A percentile compares a stretch with the other conserved stretches of the same genome.
Conservation (phyloP, 2,329 filamentous ascomycete species). For the Monosporascus sp. region DNA sequence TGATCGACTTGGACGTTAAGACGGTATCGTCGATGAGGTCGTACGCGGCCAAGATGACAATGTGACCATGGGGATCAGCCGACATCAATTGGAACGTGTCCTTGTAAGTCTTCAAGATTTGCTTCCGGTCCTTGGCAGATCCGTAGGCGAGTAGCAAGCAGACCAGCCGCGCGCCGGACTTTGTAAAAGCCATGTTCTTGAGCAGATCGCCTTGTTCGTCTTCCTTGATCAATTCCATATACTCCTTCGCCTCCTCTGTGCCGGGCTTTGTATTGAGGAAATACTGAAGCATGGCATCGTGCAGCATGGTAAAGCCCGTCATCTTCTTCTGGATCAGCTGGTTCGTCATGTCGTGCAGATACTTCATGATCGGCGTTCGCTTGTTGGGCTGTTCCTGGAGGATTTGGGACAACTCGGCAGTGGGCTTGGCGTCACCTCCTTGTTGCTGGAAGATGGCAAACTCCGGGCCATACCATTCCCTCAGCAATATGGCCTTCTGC, state of each 20-base stretch:
- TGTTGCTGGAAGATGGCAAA: slow-evolving; percentile 71
- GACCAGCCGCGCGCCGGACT: slow-evolving; percentile 76
- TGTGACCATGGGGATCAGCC: slow-evolving; percentile 70
- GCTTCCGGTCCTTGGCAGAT: slow-evolving; percentile 86
- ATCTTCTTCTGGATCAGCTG: slow-evolving; percentile 92
- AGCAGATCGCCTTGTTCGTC: slow-evolving; percentile 86
- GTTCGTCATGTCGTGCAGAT: slow-evolving; percentile 82
- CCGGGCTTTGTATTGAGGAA: slow-evolving; percentile 74
- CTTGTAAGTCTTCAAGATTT: slow-evolving; percentile 83
- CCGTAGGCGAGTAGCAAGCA: slow-evolving; percentile 79
- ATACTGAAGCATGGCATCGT: slow-evolving; percentile 97
- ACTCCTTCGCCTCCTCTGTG: slow-evolving; percentile 78
- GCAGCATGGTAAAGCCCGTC: slow-evolving; percentile 94
- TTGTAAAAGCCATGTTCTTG: slow-evolving; percentile 95
- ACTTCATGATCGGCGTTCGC: slow-evolving; percentile 78
- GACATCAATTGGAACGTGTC: slow-evolving; percentile 84
- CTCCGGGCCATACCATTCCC: slow-evolving; percentile 96
- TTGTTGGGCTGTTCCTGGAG: slow-evolving; percentile 77
- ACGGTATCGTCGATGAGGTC: slow-evolving; percentile 95
- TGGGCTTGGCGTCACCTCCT: slow-evolving; percentile 46
- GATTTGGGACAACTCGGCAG: slow-evolving; percentile 68
- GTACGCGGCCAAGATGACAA: slow-evolving; percentile 77
- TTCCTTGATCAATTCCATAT: slow-evolving; percentile 83
- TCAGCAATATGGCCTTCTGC: slow-evolving; percentile 78
- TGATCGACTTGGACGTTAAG: slow-evolving; percentile 76